phyloP scores from a whole-genome alignment of 768 basidiomycete species.

The Rhizopogon rudus region DNA sequence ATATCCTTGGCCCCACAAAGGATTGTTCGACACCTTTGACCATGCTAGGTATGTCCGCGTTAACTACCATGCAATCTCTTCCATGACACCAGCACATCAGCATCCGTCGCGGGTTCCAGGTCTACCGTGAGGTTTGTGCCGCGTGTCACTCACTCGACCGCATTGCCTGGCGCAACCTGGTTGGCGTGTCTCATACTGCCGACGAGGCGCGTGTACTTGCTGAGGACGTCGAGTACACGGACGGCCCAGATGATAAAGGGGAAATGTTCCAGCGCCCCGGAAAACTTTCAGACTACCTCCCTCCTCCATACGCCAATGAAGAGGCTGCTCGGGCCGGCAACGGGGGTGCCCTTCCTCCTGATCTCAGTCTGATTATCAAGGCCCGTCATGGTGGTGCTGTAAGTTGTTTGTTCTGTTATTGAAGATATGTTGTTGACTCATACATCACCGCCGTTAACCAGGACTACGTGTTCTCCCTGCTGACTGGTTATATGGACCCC shows the following conservation, averaged over 20 bases:
- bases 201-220: constrained; percentile 89
- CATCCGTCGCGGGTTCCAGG: constrained; percentile 93
- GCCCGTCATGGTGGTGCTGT: constrained; percentile 96
- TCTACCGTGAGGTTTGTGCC: constrained; percentile 98
- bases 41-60: constrained; percentile 75
- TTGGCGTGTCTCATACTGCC: constrained; percentile 94
- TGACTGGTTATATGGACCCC: constrained; percentile 96
- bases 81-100: constrained; percentile 33
- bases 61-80: constrained; percentile 4
- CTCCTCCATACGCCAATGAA: constrained; percentile 92
- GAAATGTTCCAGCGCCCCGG: constrained; percentile 99
- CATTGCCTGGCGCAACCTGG: constrained; percentile 99
- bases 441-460: constrained; percentile 24
- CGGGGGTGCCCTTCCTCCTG: constrained; percentile 93
- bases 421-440: constrained; percentile 1
- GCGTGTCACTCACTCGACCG: constrained; percentile 99
- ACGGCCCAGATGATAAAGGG: constrained; percentile 90
- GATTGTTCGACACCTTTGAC: constrained; percentile 87
- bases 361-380: constrained; percentile 95
- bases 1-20: constrained; percentile 92
- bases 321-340: constrained; percentile 95
- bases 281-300: constrained; percentile 97
- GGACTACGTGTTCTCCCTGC: constrained; percentile 96
- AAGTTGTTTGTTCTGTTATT: constrained; percentile 29
- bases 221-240: constrained; percentile 94